Evolutionary conservation across 2,329 filamentous ascomycete genomes (phyloP), one percentile per base, ranked within the genome.

Genomic region (Verticillium longisporum): DNA sequence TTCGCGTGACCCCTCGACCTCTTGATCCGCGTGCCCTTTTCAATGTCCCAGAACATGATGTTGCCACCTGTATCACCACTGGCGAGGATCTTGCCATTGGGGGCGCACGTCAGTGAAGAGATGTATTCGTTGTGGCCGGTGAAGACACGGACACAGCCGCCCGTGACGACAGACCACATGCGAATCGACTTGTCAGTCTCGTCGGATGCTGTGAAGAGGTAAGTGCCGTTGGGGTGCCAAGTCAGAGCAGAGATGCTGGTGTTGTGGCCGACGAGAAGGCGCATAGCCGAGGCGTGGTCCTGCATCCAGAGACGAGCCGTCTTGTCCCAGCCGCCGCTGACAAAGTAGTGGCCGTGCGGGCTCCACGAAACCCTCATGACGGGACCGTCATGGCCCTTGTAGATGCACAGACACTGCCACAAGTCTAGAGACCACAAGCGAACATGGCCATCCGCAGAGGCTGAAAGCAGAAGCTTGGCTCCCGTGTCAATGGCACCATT

Each of bases 151-250:
- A 97, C 91, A 38, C 92, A 92, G 63, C 88, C 88, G 33, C 95
- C 95, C 9, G 89, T 94, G 11, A 87, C 84, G n/a, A 97, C 85
- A 11, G 92, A 88, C 95, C 95, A 99, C 94, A 99, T 98, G 34
- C 95, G 88, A 37, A 98, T 91, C 0, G 92, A 95, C 74, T 94
- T 94, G 74, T 99, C 86, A 6, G 81, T 84, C 70, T 88, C 93
- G 66, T 90, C 90, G 13, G 92, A 96, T 3, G 90, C 92, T 0
- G 95, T 97, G 74, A 99, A 97, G 55, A 97, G 80, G 68, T 98
- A 99, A 6, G 90, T 86, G 18, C 91, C 92, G 71, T 99, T 99
- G 0, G 94, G 92, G 69, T 99, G 95, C 87, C 95, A 99, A 14
- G 90, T 83, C n/a, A 98, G 82, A 53, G 88, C 87, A 59, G 96